Percentiles rank a stretch among this genome's conserved stretches.
Evolutionary conservation across 2,329 filamentous ascomycete genomes (phyloP).

Genomic region (Microsporum audouinii): DNA sequence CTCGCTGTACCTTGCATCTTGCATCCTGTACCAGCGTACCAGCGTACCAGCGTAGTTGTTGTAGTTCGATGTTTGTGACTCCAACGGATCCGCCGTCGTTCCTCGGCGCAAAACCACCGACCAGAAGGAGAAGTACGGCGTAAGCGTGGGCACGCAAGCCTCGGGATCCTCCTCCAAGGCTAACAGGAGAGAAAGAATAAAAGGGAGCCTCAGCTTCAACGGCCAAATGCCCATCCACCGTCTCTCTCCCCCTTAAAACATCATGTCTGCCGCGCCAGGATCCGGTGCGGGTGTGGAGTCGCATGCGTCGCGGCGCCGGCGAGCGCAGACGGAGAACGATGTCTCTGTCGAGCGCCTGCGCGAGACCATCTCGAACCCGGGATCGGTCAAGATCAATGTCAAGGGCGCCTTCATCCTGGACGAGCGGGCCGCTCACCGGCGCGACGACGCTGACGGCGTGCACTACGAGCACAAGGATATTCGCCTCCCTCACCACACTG

Average conservation of each 20-base stretch:
- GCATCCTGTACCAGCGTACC: too few relatives aligned
- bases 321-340: slow-evolving; percentile 19
- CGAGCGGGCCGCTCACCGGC: slow-evolving; percentile 40
- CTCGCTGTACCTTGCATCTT: neutral
- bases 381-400: slow-evolving; percentile 85
- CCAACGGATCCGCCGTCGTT: neutral
- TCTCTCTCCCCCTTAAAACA: neutral
- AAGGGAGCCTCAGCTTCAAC: neutral
- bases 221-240: neutral
- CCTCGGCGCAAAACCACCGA: slow-evolving; percentile 18
- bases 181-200: slow-evolving; percentile 2
- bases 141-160: slow-evolving; percentile 33
- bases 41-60: neutral
- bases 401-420: slow-evolving; percentile 94
- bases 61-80: slow-evolving; percentile 1
- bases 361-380: slow-evolving; percentile 47
- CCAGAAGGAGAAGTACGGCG: slow-evolving; percentile 38
- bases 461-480: slow-evolving; percentile 81
- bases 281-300: slow-evolving; percentile 15
- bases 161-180: neutral
- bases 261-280: slow-evolving; percentile 25
- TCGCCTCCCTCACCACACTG: slow-evolving; percentile 87
- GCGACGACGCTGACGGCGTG: slow-evolving; percentile 42
- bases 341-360: slow-evolving; percentile 22
- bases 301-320: slow-evolving; percentile 15